Percentiles rank a stretch among this genome's conserved stretches.
Evolutionary conservation across 1,284 basidiomycete genomes (phyloP).

Genomic region (Boletellus deceptivus): DNA sequence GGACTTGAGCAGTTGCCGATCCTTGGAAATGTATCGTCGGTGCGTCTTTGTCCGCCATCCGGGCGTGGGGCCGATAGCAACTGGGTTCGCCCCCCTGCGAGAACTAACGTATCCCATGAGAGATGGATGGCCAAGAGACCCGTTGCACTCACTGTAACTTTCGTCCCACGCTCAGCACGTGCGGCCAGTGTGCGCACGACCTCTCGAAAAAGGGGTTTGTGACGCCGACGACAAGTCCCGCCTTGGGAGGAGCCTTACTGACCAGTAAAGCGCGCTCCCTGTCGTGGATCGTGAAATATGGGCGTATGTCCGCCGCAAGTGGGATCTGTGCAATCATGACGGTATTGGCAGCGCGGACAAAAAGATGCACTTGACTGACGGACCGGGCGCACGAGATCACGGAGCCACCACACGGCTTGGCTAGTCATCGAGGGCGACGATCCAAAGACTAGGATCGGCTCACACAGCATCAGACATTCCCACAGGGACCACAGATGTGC

Average conservation of each 20-base stretch:
- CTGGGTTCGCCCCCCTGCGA: slow-evolving; percentile 15
- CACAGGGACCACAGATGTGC: slow-evolving; percentile 89
- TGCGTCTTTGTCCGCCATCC: slow-evolving; percentile 80
- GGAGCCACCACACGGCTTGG: slow-evolving; percentile 87
- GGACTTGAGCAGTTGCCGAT: slow-evolving; percentile 67
- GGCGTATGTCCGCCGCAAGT: slow-evolving; percentile 82
- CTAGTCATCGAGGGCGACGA: slow-evolving; percentile 78
- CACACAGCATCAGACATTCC: slow-evolving; percentile 87
- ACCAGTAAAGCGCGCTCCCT: slow-evolving; percentile 76
- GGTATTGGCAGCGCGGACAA: slow-evolving; percentile 1
- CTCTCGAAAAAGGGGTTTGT: slow-evolving; percentile 95
- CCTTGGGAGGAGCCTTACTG: slow-evolving; percentile 80
- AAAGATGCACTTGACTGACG: slow-evolving; percentile 21
- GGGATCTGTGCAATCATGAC: slow-evolving; percentile 58
- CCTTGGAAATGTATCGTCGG: slow-evolving; percentile 85
- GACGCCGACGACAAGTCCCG: slow-evolving; percentile 84
- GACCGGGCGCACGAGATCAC: slow-evolving; percentile 85
- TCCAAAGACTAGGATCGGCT: slow-evolving; percentile 86
- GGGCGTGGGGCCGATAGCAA: slow-evolving; percentile 52
- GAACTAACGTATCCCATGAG: slow-evolving; percentile 5
- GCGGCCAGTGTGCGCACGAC: slow-evolving; percentile 90
- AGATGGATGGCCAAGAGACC: neutral
- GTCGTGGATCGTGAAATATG: slow-evolving; percentile 96
- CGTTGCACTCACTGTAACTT: slow-evolving; percentile 38
- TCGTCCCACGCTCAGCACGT: slow-evolving; percentile 70